Evolutionary conservation across 2,329 filamentous ascomycete genomes (phyloP).

Genomic region (Penicillium brasilianum): DNA sequence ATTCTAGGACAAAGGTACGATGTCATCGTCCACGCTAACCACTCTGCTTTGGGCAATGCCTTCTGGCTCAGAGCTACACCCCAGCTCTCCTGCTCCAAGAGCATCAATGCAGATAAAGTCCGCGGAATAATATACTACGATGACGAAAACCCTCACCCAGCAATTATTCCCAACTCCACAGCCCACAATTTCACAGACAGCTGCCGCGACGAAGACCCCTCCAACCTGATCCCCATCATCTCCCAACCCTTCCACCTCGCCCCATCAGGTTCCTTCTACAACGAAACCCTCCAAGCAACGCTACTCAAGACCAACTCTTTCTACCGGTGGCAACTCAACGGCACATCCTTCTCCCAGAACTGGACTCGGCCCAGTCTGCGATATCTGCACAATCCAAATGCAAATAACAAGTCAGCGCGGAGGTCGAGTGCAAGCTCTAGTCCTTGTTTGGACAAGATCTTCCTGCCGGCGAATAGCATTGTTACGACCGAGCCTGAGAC

Average conservation of each 20-base stretch:
- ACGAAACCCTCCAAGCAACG: slow-evolving; percentile 20
- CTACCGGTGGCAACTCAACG: slow-evolving; percentile 53
- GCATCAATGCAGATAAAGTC: slow-evolving; percentile 50
- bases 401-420: slow-evolving; percentile 21
- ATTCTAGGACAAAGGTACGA: slow-evolving; percentile 47
- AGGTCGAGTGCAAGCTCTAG: not conserved
- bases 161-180: slow-evolving; percentile 15
- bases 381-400: not conserved
- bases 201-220: slow-evolving; percentile 36
- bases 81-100: slow-evolving; percentile 48
- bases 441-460: not conserved
- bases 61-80: slow-evolving; percentile 54
- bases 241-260: slow-evolving; percentile 17
- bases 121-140: slow-evolving; percentile 55
- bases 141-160: not conserved
- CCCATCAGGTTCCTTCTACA: slow-evolving; percentile 20
- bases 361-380: slow-evolving; percentile 19
- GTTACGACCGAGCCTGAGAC: slow-evolving; percentile 1
- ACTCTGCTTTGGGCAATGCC: slow-evolving; percentile 23
- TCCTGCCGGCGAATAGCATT: slow-evolving; percentile 6
- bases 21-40: slow-evolving; percentile 40
- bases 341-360: slow-evolving; percentile 44
- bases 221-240: slow-evolving; percentile 32
- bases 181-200: slow-evolving; percentile 26
- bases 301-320: slow-evolving; percentile 19